A percentile compares a stretch with the other conserved stretches of the same genome.
These are phyloP conservation scores for Aspergillus sp. DNA, from an alignment of 2,329 filamentous ascomycete species.

Conservation along the genomic window DNA sequence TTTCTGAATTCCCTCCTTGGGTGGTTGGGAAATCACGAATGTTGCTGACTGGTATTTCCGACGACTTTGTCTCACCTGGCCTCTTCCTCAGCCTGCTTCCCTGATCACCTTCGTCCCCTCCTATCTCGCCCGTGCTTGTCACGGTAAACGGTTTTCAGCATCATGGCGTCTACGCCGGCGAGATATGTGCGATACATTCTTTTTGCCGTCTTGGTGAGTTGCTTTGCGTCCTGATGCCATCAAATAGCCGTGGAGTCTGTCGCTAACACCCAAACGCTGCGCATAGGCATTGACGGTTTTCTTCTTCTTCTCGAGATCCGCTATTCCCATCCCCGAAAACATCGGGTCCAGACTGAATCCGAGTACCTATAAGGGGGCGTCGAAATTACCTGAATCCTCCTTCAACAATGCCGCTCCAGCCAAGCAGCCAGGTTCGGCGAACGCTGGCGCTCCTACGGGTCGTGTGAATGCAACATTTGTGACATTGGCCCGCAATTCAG, in stretches of 20 bases:
- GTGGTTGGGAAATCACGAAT: too few relatives aligned
- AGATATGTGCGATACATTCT: conserved; percentile 61
- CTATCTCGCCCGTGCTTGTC: conserved; percentile 13
- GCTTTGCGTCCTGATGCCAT: conserved; percentile 1
- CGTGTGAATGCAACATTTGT: conserved; percentile 98
- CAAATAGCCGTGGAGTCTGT: background rate
- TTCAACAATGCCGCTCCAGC: conserved; percentile 20
- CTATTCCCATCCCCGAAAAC: conserved; percentile 33
- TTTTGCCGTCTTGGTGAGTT: conserved; percentile 75
- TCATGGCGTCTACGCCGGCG: conserved; percentile 30
- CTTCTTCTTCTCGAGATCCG: conserved; percentile 73
- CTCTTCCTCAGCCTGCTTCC: conserved; percentile 1
- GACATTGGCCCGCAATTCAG: conserved; percentile 84
- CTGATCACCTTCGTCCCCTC: conserved; percentile 2
- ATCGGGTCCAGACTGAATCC: conserved; percentile 16
- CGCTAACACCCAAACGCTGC: conserved; percentile 11
- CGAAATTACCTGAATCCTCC: conserved; percentile 7
- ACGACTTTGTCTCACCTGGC: conserved; percentile 8
- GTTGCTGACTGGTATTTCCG: conserved; percentile 1
- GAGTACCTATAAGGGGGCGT: conserved; percentile 16
- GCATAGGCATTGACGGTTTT: conserved; percentile 63
- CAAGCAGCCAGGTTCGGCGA: conserved; percentile 10
- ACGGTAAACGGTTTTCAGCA: conserved; percentile 4
- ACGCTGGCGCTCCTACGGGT: conserved; percentile 55
- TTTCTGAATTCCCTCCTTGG: too few relatives aligned